Evolutionary conservation across 345 rosid genomes (phyloP).

Genomic region (Reutealis trisperma): DNA sequence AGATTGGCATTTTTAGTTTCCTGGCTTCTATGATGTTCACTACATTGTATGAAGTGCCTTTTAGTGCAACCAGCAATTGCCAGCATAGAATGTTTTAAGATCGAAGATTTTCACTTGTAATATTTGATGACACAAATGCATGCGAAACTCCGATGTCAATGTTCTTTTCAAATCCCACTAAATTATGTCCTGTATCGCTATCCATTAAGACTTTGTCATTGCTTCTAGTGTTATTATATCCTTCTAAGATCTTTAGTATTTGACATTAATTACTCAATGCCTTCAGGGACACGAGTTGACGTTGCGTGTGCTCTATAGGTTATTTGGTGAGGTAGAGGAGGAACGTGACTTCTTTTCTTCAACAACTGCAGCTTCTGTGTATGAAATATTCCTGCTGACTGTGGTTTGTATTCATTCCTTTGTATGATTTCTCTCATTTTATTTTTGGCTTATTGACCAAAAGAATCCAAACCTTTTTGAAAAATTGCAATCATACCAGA

Average conservation of each 20-base stretch:
- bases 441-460: too few relatives aligned
- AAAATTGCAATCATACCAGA: too few relatives aligned
- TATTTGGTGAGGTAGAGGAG: slow-evolving; percentile 92
- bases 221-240: slow-evolving; percentile 3
- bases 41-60: background rate
- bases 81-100: background rate
- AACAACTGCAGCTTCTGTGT: slow-evolving; percentile 83
- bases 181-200: slow-evolving; percentile 10
- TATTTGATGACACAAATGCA: background rate
- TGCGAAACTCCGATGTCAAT: background rate
- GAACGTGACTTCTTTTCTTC: slow-evolving; percentile 93
- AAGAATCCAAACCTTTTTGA: too few relatives aligned
- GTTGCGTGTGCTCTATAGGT: slow-evolving; percentile 90
- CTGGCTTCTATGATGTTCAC: background rate
- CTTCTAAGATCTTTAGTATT: slow-evolving; percentile 23
- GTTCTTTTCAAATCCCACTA: background rate
- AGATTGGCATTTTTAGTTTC: background rate
- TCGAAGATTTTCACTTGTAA: background rate
- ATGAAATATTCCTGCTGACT: slow-evolving; percentile 70
- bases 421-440: slow-evolving; percentile 13
- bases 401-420: slow-evolving; percentile 61
- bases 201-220: background rate
- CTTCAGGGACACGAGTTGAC: slow-evolving; percentile 99
- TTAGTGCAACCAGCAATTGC: background rate
- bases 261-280: slow-evolving; percentile 43